These are phyloP conservation scores for Cerioporus squamosus DNA, from an alignment of 1,284 basidiomycete species.

Conservation along the genomic window DNA sequence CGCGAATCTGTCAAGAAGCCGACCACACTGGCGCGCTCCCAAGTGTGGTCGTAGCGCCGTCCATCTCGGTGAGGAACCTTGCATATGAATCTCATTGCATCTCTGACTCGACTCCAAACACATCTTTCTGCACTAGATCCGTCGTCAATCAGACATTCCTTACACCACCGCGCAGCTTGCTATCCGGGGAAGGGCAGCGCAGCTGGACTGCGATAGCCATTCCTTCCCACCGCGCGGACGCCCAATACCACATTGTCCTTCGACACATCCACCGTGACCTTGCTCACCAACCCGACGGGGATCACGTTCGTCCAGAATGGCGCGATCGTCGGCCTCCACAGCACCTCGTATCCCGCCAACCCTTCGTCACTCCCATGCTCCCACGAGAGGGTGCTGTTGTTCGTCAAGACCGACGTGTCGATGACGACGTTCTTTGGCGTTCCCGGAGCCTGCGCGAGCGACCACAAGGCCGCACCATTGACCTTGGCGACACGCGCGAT, in stretches of 20 bases:
- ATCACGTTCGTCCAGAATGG: conserved; percentile 54
- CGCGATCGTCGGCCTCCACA: conserved; percentile 53
- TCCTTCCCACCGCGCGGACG: conserved; percentile 54
- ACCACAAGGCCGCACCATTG: conserved; percentile 56
- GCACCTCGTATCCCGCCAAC: conserved; percentile 49
- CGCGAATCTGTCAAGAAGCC: conserved; percentile 5
- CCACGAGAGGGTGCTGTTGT: conserved; percentile 58
- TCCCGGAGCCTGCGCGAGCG: conserved; percentile 54
- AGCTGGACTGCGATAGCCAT: conserved; percentile 54
- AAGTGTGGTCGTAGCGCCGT: neutral
- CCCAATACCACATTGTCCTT: conserved; percentile 59
- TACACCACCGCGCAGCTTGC: neutral
- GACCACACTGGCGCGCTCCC: conserved; percentile 5
- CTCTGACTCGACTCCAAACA: neutral
- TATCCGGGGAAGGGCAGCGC: conserved; percentile 44
- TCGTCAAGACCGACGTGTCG: conserved; percentile 50
- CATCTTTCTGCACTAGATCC: too few species aligned
- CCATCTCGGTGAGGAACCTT: neutral
- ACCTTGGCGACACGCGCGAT: conserved; percentile 53
- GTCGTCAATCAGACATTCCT: neutral
- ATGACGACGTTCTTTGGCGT: conserved; percentile 52
- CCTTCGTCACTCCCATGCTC: conserved; percentile 41
- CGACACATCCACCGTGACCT: conserved; percentile 45
- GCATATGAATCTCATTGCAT: too few species aligned
- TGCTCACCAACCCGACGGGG: conserved; percentile 48